Base-by-base conservation (phyloP, 345 rosid genomes). In the Diplotaxis tenuifolia region DNA sequence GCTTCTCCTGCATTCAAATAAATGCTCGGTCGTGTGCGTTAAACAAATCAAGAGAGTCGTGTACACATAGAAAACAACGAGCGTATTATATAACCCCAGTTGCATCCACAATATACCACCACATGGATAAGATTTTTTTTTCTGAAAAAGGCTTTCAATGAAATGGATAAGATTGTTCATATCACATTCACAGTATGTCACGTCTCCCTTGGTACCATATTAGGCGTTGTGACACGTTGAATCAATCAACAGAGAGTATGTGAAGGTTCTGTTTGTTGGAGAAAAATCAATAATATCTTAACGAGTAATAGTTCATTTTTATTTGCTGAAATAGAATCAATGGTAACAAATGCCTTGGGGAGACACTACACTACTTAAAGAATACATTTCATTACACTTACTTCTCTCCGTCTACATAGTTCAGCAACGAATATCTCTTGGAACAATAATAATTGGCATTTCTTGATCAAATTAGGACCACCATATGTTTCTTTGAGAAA, bases 401-500 rank as follows among this genome's bases (percentile, higher is more conserved):
- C 73, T 72, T 79, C 83, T 67, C 75, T 85, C 22, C 88, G 86
- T 62, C 96, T 97, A 72, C 80, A 78, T 58, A 86, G 92, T 23
- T n/a, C n/a, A n/a, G 87, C 88, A 32, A 87, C 70, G 74, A 95
- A 87, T 82, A 79, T 85, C 52, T 88, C 96, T 61, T 81, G 78
- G 67, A 87, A 87, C 78, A 70, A 71, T 69, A 85, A 21, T 22
- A 90, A 73, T 20, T 96, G 99, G 71, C 85, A 88, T 79, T 92
- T 90, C 65, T 88, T 85, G 32, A 83, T 78, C 76, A 90, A 80
- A 73, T 53, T 81, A 8, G 93, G 75, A 59, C 87, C 92, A 79
- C 70, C 81, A 80, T 90, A 92, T 61, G 88, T 93, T 73, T 92
- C 97, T 79, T 89, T 89, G 38, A 92, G 96, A 79, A 92, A 80